Percentiles rank a stretch among this genome's conserved stretches.
These are phyloP conservation scores for Neoarthrinium moseri DNA, from an alignment of 2,329 filamentous ascomycete species.

Conservation along the genomic window DNA sequence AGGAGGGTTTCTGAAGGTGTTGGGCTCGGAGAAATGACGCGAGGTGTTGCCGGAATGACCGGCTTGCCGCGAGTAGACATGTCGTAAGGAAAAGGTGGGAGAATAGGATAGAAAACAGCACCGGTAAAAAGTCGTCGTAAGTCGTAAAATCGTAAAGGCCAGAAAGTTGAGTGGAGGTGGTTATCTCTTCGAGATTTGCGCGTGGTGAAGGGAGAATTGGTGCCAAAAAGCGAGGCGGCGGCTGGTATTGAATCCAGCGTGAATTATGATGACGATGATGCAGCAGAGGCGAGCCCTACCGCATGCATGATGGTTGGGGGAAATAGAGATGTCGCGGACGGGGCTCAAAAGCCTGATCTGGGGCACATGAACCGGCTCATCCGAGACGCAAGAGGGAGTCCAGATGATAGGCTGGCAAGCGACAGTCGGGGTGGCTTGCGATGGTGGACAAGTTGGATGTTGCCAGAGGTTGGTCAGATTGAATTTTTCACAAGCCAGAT, in stretches of 20 bases:
- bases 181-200: constrained; percentile 50
- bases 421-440: background rate
- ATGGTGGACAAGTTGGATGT: background rate
- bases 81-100: constrained; percentile 58
- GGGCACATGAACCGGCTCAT: constrained; percentile 1
- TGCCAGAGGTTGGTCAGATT: background rate
- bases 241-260: constrained; percentile 57
- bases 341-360: background rate
- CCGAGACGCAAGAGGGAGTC: background rate
- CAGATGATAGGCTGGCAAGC: background rate
- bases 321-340: background rate
- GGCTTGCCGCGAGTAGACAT: constrained; percentile 53
- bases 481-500: constrained; percentile 3
- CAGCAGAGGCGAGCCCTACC: constrained; percentile 58
- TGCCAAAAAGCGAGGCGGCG: constrained; percentile 33
- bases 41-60: constrained; percentile 72
- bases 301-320: constrained; percentile 37
- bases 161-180: constrained; percentile 45
- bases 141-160: constrained; percentile 46
- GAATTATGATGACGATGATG: constrained; percentile 41
- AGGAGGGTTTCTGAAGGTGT: constrained; percentile 61
- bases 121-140: constrained; percentile 54
- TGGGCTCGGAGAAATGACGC: constrained; percentile 87
- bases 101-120: constrained; percentile 51
- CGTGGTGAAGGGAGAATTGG: constrained; percentile 24